Evolutionary conservation across 257 asterid species (phyloP), one percentile per base, ranked within the genome.

Genomic region (Verbena officinalis): DNA sequence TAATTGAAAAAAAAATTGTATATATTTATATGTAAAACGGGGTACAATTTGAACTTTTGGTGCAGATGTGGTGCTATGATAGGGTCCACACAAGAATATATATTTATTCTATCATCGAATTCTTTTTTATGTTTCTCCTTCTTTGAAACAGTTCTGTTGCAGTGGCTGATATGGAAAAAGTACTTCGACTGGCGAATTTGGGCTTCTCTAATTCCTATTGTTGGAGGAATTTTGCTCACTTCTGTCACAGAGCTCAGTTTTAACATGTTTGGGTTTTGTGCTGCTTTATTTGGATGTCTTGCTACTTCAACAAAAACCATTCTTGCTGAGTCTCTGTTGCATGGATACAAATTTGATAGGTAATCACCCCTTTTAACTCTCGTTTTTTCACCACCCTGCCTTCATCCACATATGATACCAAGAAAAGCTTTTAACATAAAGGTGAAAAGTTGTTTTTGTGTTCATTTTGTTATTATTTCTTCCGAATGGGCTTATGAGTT

Each of bases 311-410:
- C 93, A 5, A 89, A 89, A 64, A 86, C 95, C 33, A 89, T 89
- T 78, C 86, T 89, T 59, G 95, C 96, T 0, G 95, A 89, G 68
- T 89, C 95, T 60, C 62, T 86, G 64, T 74, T 89, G 71, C 91
- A 84, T 59, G 95, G 93, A 8, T 86, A 82, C 84, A 89, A 89
- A 64, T 89, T 89, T 48, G 93, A 89, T 71, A 86, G 96, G 93
- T 87, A 75, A 61, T 8, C 2, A 13, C 39, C 62, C 54, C 36
- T 39, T 34, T n/a, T 50, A 31, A 33, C 17, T 24, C 30, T 15
- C 1, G 38, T 65, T 63, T 31, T 39, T 4, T 19, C 20, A 21
- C 46, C 10, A 40, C 4, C 30, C 21, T 24, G 22, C 53, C 21
- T 3, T 42, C 55, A 21, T 9, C n/a, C 46, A 14, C 34, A 27